Base-by-base conservation (phyloP, 78 protist genomes). In the Dictyostelium intermedium region DNA sequence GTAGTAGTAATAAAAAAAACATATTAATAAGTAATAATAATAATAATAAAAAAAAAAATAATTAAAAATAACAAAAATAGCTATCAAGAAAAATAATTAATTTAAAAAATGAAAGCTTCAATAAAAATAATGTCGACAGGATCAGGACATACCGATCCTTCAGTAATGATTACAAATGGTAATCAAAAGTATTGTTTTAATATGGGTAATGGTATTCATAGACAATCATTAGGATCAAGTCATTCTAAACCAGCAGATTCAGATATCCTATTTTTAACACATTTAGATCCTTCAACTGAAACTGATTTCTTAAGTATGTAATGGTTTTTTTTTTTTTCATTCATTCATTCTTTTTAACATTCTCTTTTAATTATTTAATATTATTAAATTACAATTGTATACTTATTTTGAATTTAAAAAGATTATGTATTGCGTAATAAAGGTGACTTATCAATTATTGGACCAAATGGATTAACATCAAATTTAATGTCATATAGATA, bases 81-180 rank as follows among this genome's bases (percentile, higher is more conserved):
- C n/a, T n/a, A n/a, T n/a, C n/a, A n/a, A n/a, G n/a, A n/a, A n/a
- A n/a, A n/a, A n/a, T n/a, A n/a, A n/a, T n/a, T n/a, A n/a, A n/a
- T n/a, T n/a, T n/a, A 60, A 2, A 73, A 73, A 60, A 86, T 86
- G 92, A 86, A 86, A 86, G 83, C 84, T 9, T 82, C 84, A 35
- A 30, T 86, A n/a, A 87, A 78, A 61, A 32, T 87, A 27, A 35
- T 78, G 32, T 27, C 92, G 34, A 61, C 20, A 39, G 92, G 92
- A 1, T 61, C 77, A 1, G 92, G 92, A 0, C 66, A 60, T 78
- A 87, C 92, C 25, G 82, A 87, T 43, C 81, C 92, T 30, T 87
- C 92, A 35, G 25, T 87, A 14, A 53, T 85, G 73, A 20, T 85
- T 25, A 77, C 77, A 34, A 63, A 74, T 11, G 39, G 23, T 16